phyloP scores from a whole-genome alignment of 257 asterid genomes.

The Pogostemon cablin region DNA sequence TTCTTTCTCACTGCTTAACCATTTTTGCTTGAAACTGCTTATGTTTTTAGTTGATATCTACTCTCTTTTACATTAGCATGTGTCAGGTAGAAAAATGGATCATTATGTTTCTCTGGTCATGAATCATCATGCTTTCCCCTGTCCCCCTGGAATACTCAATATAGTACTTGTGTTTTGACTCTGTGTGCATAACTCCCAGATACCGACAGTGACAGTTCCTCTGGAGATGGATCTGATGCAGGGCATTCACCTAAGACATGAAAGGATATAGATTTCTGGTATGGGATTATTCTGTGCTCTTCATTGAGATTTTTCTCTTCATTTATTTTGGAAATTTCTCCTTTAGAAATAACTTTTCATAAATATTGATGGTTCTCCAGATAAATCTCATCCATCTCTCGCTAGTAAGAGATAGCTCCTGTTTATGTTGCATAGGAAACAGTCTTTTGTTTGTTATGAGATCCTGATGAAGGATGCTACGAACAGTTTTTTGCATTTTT shows the following conservation, averaged over 20 bases:
- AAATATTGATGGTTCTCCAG: not conserved
- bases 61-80: not conserved
- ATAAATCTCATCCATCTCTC: constrained; percentile 1
- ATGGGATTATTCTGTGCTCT: constrained; percentile 14
- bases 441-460: constrained; percentile 1
- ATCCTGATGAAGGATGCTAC: not conserved
- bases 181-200: constrained; percentile 38
- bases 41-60: not conserved
- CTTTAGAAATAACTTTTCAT: not conserved
- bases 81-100: not conserved
- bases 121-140: not conserved
- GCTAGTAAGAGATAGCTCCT: not conserved
- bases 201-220: constrained; percentile 65
- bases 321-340: not conserved
- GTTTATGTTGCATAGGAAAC: not conserved
- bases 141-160: too few relatives aligned
- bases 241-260: constrained; percentile 49
- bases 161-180: not conserved
- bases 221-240: constrained; percentile 54
- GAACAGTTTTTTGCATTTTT: constrained; percentile 1
- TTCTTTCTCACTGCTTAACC: not conserved
- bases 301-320: not conserved
- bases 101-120: not conserved
- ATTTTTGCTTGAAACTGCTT: not conserved
- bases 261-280: constrained; percentile 37